A percentile compares a stretch with the other conserved stretches of the same genome.
phyloP scores from a whole-genome alignment of 2,329 filamentous ascomycete species.

The Cladosporium velox region DNA sequence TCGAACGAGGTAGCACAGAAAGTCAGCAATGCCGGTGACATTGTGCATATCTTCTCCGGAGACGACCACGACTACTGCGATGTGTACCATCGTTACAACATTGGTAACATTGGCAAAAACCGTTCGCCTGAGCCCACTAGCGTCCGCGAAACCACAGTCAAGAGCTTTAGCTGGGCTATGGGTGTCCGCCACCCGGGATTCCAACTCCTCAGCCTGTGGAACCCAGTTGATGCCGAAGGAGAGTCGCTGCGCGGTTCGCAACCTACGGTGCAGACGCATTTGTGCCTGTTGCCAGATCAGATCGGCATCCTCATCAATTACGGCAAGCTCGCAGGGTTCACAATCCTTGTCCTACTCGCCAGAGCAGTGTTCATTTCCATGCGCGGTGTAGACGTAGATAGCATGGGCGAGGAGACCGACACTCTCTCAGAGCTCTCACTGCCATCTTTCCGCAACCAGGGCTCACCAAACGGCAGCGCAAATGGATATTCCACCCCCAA shows the following conservation, averaged over 20 bases:
- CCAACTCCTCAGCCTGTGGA: slow-evolving; percentile 85
- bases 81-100: slow-evolving; percentile 65
- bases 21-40: slow-evolving; percentile 63
- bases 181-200: slow-evolving; percentile 87
- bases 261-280: slow-evolving; percentile 77
- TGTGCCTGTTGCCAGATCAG: slow-evolving; percentile 89
- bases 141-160: slow-evolving; percentile 83
- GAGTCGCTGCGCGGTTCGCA: slow-evolving; percentile 32
- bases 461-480: slow-evolving; percentile 24
- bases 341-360: slow-evolving; percentile 50
- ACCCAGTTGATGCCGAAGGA: slow-evolving; percentile 68
- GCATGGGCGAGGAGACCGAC: slow-evolving; percentile 3
- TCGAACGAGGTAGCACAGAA: slow-evolving; percentile 74
- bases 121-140: slow-evolving; percentile 40
- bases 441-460: slow-evolving; percentile 21
- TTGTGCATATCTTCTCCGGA: slow-evolving; percentile 86
- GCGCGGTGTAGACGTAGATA: slow-evolving; percentile 19
- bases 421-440: slow-evolving; percentile 22
- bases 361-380: slow-evolving; percentile 45
- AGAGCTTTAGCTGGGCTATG: slow-evolving; percentile 95
- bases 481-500: slow-evolving; percentile 31
- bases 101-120: slow-evolving; percentile 16
- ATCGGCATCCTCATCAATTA: slow-evolving; percentile 82
- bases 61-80: slow-evolving; percentile 99
- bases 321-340: slow-evolving; percentile 60